phyloP scores from a whole-genome alignment of 2,329 filamentous ascomycete genomes.

The Didymellaceae sp. region DNA sequence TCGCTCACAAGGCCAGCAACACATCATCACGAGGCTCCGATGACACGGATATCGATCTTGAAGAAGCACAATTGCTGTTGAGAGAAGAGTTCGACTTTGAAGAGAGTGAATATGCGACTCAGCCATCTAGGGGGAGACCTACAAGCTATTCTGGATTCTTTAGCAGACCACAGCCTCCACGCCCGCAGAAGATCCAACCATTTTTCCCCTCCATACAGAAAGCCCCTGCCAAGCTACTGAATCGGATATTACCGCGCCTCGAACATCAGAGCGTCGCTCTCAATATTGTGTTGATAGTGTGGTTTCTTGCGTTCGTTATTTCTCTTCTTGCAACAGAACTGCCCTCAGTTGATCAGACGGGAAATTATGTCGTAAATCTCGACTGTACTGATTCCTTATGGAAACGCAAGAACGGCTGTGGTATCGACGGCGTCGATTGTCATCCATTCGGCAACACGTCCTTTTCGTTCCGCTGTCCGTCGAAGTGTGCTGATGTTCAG shows the following conservation, averaged over 20 bases:
- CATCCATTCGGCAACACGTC: slow-evolving; percentile 74
- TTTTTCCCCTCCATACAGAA: slow-evolving; percentile 71
- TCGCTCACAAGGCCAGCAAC: slow-evolving; percentile 16
- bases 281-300: slow-evolving; percentile 64
- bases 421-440: slow-evolving; percentile 74
- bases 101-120: slow-evolving; percentile 18
- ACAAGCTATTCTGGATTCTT: slow-evolving; percentile 41
- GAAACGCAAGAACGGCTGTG: slow-evolving; percentile 72
- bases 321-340: slow-evolving; percentile 69
- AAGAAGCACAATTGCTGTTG: slow-evolving; percentile 38
- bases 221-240: slow-evolving; percentile 66
- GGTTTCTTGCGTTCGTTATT: slow-evolving; percentile 71
- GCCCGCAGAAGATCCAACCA: slow-evolving; percentile 52
- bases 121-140: not conserved
- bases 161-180: slow-evolving; percentile 52
- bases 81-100: slow-evolving; percentile 38
- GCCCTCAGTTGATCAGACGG: slow-evolving; percentile 63
- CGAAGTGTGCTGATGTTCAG: slow-evolving; percentile 69
- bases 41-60: slow-evolving; percentile 24
- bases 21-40: slow-evolving; percentile 7
- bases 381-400: slow-evolving; percentile 75
- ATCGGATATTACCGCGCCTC: slow-evolving; percentile 60
- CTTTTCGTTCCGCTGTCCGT: slow-evolving; percentile 76
- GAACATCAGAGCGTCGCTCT: slow-evolving; percentile 64
- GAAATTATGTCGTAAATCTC: slow-evolving; percentile 70